Base-by-base conservation (phyloP, 768 basidiomycete genomes). In the Mrakia hoshinonis region DNA sequence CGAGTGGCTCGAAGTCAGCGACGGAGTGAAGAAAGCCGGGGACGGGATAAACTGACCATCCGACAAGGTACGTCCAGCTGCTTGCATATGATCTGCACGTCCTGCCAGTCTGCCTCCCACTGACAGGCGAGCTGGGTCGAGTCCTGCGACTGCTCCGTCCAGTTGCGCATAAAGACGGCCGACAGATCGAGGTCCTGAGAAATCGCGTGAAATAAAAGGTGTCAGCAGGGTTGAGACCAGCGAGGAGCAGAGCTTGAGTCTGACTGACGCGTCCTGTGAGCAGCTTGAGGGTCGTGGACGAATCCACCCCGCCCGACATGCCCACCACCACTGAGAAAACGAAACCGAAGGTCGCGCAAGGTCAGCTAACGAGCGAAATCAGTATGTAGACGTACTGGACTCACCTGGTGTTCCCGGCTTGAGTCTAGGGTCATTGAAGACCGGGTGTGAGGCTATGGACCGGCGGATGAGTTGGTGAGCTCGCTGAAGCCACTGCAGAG, bases 241-340 rank as follows among this genome's bases (percentile, higher is more conserved):
- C 36, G 26, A 39, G 55, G 22, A 1, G 5, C n/a, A 5, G 24
- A 29, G 58, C 43, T 15, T 24, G 38, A 68, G 5, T 54, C 43
- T n/a, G 64, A 67, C 47, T 24, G 13, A 49, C 70, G 31, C 68
- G 71, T n/a, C 68, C 58, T 18, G 87, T 82, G 26, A 96, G 81
- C 11, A 96, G 80, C 70, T 84, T 82, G n/a, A 93, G 90, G 1
- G 90, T 82, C 13, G 95, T 91, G 2, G 91, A 92, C 5, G 92
- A 95, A 78, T 98, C 94, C 15, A 97, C 93, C 3, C 94, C 94
- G 34, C 94, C 94, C 0, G 91, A 94, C 90, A 96, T 93, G 26
- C 90, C 92, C 10, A 95, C 85, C 7, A 90, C 85, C 60, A 98
- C 93, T 93, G 74, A 22, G 39, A n/a, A n/a, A n/a, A n/a, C n/a